Evolutionary conservation across 2,329 filamentous ascomycete species (phyloP), one percentile per base, ranked within the genome.

Genomic region (Phoma herbarum): DNA sequence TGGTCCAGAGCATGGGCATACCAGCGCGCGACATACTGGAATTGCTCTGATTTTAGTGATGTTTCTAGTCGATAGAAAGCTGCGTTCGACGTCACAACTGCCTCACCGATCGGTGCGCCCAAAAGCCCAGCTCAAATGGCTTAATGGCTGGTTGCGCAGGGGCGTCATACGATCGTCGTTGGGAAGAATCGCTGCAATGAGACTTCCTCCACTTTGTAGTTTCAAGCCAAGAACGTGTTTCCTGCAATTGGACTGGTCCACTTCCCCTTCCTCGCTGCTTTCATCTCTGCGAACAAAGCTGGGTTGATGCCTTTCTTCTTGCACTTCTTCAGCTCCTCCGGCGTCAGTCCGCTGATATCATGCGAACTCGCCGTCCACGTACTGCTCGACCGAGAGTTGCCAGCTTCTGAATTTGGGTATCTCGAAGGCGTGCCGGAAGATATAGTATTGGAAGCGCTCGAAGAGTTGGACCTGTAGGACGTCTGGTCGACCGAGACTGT

Each of bases 221-320:
- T 20, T 56, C 52, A 60, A 22, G 58, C 54, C 54, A 77, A 50
- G 42, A 75, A 72, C 16, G 73, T 74, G 46, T 75, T 77, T 7
- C 74, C 74, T 18, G 66, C 69, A 46, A 77, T 72, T 4, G 73
- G 70, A 61, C 72, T 75, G n/a, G 69, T 65, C 68, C 73, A 74
- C 66, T 72, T 70, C 1, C 78, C 77, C 52, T 77, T 79, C 51
- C 74, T 73, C 22, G 77, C 78, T 25, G 79, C 77, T 61, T 80
- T 78, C 80, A 82, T 82, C 67, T 83, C 80, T 14, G 78, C 76
- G 59, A 78, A 82, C 47, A 82, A 59, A 10, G 77, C 72, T 14
- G 79, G 80, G 58, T 82, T 81, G 62, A 82, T 79, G 1, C 80
- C 79, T 63, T 82, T 83, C 66, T 80, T 79, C 64, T 73, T 70